These are phyloP conservation scores for Thelonectria rubi DNA, from an alignment of 2,329 filamentous ascomycete species.

Conservation along the genomic window DNA sequence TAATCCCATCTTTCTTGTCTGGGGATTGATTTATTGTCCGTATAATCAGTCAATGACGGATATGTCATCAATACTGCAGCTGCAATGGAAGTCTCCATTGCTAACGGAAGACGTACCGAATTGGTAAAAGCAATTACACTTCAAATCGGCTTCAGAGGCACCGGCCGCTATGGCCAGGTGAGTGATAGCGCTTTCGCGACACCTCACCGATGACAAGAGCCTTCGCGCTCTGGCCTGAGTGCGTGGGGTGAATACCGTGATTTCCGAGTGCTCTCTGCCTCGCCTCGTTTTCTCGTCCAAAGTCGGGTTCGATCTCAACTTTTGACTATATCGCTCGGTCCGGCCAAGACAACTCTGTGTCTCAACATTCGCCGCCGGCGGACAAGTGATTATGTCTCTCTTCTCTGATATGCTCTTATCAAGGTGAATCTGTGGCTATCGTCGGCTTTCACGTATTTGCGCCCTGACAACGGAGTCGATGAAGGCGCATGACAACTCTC, in stretches of 20 bases:
- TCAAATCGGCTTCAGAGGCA: constrained; percentile 5
- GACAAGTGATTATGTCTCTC: constrained; percentile 10
- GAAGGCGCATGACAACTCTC: background rate
- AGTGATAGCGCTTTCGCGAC: constrained; percentile 10
- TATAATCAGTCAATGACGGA: background rate
- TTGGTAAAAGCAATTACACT: background rate
- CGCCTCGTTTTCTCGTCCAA: background rate
- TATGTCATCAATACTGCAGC: background rate
- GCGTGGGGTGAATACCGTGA: constrained; percentile 5
- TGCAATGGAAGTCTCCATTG: constrained; percentile 1
- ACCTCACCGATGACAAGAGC: background rate
- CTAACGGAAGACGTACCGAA: background rate
- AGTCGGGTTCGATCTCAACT: background rate
- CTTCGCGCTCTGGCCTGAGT: background rate
- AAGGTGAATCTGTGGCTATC: constrained; percentile 6
- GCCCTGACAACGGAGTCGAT: background rate
- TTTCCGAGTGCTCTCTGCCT: background rate
- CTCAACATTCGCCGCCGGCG: constrained; percentile 22
- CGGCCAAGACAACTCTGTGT: background rate
- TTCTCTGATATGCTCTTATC: background rate
- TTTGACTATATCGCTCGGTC: background rate
- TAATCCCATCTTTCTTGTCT: background rate
- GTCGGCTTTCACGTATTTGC: background rate
- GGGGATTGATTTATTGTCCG: background rate
- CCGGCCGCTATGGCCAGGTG: constrained; percentile 2